Evolutionary conservation across 495 filamentous ascomycete species (phyloP).

Genomic region (Neurospora sp.): DNA sequence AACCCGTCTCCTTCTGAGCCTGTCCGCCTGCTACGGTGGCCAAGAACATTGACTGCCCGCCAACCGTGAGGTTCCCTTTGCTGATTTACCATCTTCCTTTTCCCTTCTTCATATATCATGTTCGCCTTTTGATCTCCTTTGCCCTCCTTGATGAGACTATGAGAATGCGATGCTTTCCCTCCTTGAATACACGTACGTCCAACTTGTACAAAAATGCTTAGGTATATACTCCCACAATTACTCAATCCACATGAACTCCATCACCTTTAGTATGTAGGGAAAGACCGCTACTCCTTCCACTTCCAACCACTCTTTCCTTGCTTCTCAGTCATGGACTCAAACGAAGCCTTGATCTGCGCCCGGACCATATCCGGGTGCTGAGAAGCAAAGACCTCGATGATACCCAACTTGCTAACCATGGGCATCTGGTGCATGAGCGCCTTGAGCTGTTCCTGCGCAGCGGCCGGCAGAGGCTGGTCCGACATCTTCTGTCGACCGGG

Average conservation of each 20-base stretch:
- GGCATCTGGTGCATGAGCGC: constrained; percentile 13
- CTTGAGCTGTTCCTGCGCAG: constrained; percentile 17
- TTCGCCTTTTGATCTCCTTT: neutral
- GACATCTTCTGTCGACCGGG: constrained; percentile 12
- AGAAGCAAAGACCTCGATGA: constrained; percentile 19
- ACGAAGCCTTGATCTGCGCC: constrained; percentile 19
- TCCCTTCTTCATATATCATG: neutral
- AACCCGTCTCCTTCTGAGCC: neutral
- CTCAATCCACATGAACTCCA: neutral
- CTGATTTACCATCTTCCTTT: neutral
- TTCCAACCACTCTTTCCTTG: constrained; percentile 11
- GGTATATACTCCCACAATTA: neutral
- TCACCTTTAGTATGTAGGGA: neutral
- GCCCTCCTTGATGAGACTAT: neutral
- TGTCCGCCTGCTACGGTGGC: neutral
- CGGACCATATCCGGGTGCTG: constrained; percentile 7
- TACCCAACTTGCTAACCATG: constrained; percentile 18
- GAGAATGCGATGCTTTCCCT: neutral
- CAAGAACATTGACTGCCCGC: neutral
- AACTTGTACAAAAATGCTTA: neutral
- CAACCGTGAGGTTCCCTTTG: neutral
- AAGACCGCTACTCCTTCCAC: constrained; percentile 15
- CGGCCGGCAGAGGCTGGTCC: constrained; percentile 7
- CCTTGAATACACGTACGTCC: neutral
- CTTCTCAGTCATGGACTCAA: constrained; percentile 15